phyloP scores from a whole-genome alignment of 169 alveolate species.

The Eimeria brunetti region DNA sequence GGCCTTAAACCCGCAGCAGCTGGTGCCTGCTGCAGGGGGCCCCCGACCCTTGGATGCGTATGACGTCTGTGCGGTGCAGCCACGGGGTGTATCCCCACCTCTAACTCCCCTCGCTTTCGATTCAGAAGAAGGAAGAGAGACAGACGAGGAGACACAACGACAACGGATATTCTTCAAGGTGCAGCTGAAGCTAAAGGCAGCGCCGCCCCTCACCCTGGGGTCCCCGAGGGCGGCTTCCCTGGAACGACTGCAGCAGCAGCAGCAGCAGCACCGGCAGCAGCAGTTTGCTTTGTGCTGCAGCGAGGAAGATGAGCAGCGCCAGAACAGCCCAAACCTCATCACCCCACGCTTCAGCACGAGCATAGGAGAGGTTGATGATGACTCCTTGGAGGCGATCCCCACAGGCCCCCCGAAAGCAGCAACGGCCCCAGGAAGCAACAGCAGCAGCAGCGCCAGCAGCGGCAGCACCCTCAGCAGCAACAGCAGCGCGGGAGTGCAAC shows the following conservation, averaged over 20 bases:
- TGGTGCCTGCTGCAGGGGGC: background rate
- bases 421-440: background rate
- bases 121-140: background rate
- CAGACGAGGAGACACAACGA: background rate
- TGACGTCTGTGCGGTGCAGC: background rate
- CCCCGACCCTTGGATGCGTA: background rate
- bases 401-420: background rate
- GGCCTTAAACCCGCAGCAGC: background rate
- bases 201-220: slow-evolving; percentile 15
- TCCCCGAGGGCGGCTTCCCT: background rate
- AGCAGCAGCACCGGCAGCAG: slow-evolving; percentile 25
- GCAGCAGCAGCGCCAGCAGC: background rate
- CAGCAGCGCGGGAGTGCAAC: background rate
- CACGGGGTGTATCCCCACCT: background rate
- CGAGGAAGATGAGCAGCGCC: background rate
- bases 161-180: background rate
- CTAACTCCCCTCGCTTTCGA: slow-evolving; percentile 21
- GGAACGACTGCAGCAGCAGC: background rate
- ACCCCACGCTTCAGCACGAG: slow-evolving; percentile 15
- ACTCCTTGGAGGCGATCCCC: background rate
- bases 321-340: background rate
- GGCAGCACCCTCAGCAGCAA: slow-evolving; percentile 3
- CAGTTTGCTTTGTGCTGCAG: background rate
- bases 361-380: background rate
- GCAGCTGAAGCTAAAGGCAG: slow-evolving; percentile 13